Percentiles rank a stretch among this genome's conserved stretches.
phyloP scores from a whole-genome alignment of 1,139 yeast species.

The Sugiyamaella japonica region DNA sequence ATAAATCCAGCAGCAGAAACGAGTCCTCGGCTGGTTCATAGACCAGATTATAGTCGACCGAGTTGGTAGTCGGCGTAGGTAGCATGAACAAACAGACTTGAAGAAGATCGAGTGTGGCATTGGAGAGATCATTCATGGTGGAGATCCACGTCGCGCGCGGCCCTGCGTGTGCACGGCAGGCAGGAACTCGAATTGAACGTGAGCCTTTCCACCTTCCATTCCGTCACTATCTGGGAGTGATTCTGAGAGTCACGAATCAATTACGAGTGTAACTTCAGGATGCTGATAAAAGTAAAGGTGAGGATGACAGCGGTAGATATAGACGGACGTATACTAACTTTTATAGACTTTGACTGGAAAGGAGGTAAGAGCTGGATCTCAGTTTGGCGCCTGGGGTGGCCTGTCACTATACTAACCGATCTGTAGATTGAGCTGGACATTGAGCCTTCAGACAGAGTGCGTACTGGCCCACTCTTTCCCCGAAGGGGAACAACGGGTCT shows the following conservation, averaged over 20 bases:
- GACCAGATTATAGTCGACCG: conserved; percentile 55
- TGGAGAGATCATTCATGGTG: background rate
- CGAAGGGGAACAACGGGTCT: background rate
- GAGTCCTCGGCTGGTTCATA: conserved; percentile 96
- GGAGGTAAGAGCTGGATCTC: conserved; percentile 52
- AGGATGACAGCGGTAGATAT: conserved; percentile 28
- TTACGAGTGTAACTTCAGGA: conserved; percentile 30
- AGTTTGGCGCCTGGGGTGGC: no score
- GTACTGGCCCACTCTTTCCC: conserved; percentile 31
- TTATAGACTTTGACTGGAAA: conserved; percentile 48
- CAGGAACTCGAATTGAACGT: background rate
- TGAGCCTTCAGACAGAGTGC: conserved; percentile 67
- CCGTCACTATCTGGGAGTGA: background rate
- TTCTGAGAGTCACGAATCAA: no score
- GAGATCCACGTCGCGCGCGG: background rate
- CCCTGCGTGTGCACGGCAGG: background rate
- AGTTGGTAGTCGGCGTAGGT: conserved; percentile 53
- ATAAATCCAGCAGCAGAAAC: conserved; percentile 72
- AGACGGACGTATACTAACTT: conserved; percentile 12
- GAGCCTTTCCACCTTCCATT: background rate
- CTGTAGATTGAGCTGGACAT: conserved; percentile 70
- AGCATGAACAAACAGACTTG: conserved; percentile 43
- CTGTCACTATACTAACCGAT: conserved; percentile 1
- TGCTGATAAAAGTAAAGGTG: conserved; percentile 67
- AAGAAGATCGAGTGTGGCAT: background rate